Conservation (phyloP, 768 basidiomycete genomes). For the Exsudoporus frostii region DNA sequence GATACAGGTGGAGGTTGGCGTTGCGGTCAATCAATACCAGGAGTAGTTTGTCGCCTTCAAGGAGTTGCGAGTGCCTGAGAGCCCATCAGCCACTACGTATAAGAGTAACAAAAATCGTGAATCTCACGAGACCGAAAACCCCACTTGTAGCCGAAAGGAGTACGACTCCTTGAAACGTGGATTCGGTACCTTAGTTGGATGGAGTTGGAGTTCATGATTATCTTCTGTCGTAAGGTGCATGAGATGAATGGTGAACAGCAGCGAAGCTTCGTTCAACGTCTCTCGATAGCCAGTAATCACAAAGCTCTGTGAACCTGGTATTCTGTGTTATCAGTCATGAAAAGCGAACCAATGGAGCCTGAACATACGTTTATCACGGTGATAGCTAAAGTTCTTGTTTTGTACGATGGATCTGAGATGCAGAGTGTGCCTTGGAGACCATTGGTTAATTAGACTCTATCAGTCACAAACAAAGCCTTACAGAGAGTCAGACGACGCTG, state of each 20-base stretch:
- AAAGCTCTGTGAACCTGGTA: slow-evolving; percentile 14
- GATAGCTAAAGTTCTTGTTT: background rate
- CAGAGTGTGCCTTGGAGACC: slow-evolving; percentile 14
- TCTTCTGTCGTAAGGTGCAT: slow-evolving; percentile 32
- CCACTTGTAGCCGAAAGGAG: slow-evolving; percentile 23
- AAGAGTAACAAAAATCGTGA: background rate
- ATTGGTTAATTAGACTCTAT: background rate
- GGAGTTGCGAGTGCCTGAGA: slow-evolving; percentile 38
- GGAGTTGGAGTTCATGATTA: slow-evolving; percentile 28
- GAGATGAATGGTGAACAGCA: slow-evolving; percentile 25
- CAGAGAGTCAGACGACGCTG: slow-evolving; percentile 16
- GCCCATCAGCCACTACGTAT: background rate
- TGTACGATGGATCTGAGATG: slow-evolving; percentile 8
- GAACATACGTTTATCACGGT: slow-evolving; percentile 3
- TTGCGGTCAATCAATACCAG: slow-evolving; percentile 36
- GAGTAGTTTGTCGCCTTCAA: slow-evolving; percentile 39
- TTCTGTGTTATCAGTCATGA: background rate
- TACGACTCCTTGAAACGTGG: slow-evolving; percentile 27
- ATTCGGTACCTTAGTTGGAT: slow-evolving; percentile 17
- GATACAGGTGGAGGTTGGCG: slow-evolving; percentile 34
- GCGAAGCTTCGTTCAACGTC: slow-evolving; percentile 15
- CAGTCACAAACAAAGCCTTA: slow-evolving; percentile 1
- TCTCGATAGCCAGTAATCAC: slow-evolving; percentile 20
- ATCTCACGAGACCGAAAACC: slow-evolving; percentile 25
- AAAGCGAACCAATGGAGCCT: background rate